These are phyloP conservation scores for Pseudoscleropodium purum DNA, from an alignment of 225 moss, liverwort and hornwort genomes.

Conservation along the genomic window DNA sequence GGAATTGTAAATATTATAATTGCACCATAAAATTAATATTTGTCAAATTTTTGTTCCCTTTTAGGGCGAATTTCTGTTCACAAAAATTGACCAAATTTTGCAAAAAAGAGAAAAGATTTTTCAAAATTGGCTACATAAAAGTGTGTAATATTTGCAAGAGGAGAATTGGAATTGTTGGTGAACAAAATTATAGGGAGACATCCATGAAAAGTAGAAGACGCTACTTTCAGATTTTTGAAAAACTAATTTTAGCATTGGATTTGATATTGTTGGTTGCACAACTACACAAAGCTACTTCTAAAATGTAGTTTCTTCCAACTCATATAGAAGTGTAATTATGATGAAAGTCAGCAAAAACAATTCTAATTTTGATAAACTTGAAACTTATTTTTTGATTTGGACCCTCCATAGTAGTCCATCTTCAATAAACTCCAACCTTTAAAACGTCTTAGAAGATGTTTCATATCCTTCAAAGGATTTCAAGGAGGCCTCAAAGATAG, in stretches of 20 bases:
- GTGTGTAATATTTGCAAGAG: background rate
- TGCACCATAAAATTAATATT: background rate
- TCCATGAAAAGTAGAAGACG: fast-evolving
- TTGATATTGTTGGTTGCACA: background rate
- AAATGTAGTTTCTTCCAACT: too few relatives aligned
- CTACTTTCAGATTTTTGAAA: fast-evolving
- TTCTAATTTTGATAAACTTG: background rate
- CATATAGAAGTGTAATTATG: background rate
- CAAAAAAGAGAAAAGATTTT: background rate
- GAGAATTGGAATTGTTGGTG: background rate
- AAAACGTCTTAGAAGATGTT: background rate
- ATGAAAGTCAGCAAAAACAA: fast-evolving
- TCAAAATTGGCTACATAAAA: fast-evolving
- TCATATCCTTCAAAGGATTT: background rate
- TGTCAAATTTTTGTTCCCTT: background rate
- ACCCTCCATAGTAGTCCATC: fast-evolving
- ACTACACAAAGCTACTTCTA: fast-evolving
- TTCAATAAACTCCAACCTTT: background rate
- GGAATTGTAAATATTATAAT: background rate
- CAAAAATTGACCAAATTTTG: background rate
- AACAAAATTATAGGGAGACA: fast-evolving
- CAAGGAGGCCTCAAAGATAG: background rate
- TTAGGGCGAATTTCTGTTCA: fast-evolving
- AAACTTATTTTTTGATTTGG: fast-evolving
- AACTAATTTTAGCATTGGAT: too few relatives aligned